These are phyloP conservation scores for Candida sp. DNA, from an alignment of 1,139 yeast genomes.

Conservation along the genomic window DNA sequence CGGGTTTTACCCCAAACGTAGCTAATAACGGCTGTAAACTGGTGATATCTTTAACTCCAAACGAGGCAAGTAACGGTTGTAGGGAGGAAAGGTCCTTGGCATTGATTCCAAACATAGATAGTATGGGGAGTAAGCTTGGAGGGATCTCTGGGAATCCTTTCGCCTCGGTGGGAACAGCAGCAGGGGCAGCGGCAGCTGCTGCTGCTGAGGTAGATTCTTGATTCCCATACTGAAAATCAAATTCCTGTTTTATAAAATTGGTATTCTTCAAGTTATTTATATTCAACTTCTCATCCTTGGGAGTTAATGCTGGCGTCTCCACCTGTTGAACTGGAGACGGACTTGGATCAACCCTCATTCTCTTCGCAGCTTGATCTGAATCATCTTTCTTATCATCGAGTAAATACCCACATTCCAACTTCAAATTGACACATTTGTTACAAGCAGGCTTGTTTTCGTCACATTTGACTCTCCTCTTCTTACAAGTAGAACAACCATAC, in stretches of 20 bases:
- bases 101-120: neutral
- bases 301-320: conserved; percentile 18
- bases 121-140: neutral
- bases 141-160: neutral
- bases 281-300: conserved; percentile 6
- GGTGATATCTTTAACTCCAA: neutral
- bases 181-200: neutral
- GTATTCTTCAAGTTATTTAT: neutral
- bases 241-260: neutral
- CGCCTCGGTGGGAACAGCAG: neutral
- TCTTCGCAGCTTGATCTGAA: neutral
- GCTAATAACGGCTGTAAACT: neutral
- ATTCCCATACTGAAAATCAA: neutral
- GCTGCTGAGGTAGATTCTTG: neutral
- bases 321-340: conserved; percentile 10
- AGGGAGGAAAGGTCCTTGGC: neutral
- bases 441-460: conserved; percentile 85
- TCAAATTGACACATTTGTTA: conserved; percentile 73
- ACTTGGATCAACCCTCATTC: conserved; percentile 4
- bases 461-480: conserved; percentile 85
- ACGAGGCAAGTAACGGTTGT: conserved; percentile 1
- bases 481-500: conserved; percentile 87
- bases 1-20: neutral
- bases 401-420: conserved; percentile 67
- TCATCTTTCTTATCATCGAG: conserved; percentile 6